Conservation (phyloP, 2,329 filamentous ascomycete genomes). For the Neofusicoccum cordaticola region DNA sequence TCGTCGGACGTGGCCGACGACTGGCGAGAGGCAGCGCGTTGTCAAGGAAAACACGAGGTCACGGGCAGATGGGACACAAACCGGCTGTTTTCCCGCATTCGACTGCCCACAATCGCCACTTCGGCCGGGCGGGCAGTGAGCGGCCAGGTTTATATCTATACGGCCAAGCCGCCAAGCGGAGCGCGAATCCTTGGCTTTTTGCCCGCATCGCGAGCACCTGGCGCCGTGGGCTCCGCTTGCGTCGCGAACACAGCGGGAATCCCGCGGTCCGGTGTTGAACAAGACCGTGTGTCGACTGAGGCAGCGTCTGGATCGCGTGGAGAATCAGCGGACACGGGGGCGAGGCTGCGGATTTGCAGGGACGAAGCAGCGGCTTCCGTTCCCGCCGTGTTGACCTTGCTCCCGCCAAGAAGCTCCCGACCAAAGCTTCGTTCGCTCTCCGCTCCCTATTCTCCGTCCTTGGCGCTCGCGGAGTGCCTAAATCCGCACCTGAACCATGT, state of each 20-base stretch:
- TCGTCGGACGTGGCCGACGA: neutral
- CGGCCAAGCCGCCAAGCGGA: neutral
- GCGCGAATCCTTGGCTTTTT: neutral
- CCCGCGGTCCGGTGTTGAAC: too few species aligned
- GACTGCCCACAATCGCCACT: neutral
- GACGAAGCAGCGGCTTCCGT: too few species aligned
- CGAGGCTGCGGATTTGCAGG: neutral
- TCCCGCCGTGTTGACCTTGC: too few species aligned
- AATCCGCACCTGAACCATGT: neutral
- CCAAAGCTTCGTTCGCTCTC: neutral
- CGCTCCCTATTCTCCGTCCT: neutral
- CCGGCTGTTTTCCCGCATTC: neutral
- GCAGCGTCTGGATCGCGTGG: neutral
- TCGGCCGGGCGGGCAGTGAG: neutral
- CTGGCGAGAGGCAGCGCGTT: neutral
- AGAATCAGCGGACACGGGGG: neutral
- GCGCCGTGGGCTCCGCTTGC: too few species aligned
- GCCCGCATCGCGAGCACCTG: too few species aligned
- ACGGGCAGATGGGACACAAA: neutral
- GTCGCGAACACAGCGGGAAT: too few species aligned
- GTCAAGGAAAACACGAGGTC: neutral
- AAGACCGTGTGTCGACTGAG: too few species aligned
- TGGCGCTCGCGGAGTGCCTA: neutral
- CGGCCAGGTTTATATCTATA: neutral
- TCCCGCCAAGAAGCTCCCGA: neutral